Conservation (phyloP, 257 asterid genomes). For the Penstemon eatonii region DNA sequence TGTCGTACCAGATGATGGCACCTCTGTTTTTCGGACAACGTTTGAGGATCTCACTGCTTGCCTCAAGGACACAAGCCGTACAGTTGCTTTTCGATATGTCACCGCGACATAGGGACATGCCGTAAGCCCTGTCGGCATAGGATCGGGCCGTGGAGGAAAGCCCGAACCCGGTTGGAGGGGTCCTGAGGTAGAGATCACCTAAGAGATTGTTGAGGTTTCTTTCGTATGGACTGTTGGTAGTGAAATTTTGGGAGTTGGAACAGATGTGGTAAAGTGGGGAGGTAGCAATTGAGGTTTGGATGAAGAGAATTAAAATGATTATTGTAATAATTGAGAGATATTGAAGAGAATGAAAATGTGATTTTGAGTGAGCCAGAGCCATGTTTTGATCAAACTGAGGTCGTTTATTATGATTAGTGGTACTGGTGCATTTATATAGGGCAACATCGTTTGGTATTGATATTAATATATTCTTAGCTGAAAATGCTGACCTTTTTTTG, state of each 20-base stretch:
- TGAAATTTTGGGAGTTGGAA: constrained; percentile 38
- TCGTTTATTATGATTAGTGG: no score
- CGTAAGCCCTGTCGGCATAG: constrained; percentile 25
- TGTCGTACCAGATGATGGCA: constrained; percentile 49
- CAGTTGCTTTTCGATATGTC: constrained; percentile 34
- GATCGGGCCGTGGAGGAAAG: constrained; percentile 27
- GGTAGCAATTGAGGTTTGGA: constrained; percentile 25
- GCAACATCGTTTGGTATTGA: no score
- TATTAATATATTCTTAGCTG: no score
- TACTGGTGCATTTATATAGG: no score
- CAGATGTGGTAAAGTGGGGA: constrained; percentile 37
- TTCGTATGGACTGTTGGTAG: constrained; percentile 28
- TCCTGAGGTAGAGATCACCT: constrained; percentile 33
- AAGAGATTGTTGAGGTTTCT: constrained; percentile 27
- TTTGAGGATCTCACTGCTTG: constrained; percentile 24
- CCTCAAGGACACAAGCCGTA: constrained; percentile 36
- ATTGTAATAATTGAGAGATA: no score
- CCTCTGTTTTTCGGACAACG: constrained; percentile 36
- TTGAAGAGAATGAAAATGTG: no score
- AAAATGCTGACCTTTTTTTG: no score
- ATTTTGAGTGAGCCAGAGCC: no score
- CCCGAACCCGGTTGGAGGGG: constrained; percentile 41
- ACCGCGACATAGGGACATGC: constrained; percentile 46
- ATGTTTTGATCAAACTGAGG: no score
- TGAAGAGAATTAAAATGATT: not conserved